phyloP scores from a whole-genome alignment of 2,329 filamentous ascomycete genomes.

The Fusarium sororula region DNA sequence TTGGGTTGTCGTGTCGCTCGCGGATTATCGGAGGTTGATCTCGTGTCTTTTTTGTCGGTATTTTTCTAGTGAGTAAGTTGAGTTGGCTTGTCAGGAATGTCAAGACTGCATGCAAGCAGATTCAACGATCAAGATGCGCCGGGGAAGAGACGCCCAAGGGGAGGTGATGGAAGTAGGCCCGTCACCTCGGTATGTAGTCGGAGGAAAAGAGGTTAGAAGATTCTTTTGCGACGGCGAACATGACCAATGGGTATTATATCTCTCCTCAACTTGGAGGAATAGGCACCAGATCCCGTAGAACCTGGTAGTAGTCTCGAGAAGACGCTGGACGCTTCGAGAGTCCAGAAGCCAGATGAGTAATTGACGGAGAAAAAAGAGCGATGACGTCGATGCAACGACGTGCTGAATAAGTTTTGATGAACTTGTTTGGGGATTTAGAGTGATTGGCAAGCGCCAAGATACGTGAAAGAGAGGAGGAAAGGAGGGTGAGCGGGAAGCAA shows the following conservation, averaged over 20 bases:
- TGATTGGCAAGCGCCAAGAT: constrained; percentile 54
- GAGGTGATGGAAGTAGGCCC: constrained; percentile 58
- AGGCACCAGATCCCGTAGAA: constrained; percentile 44
- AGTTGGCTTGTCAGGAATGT: constrained; percentile 23
- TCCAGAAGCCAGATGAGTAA: constrained; percentile 31
- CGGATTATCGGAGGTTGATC: constrained; percentile 5
- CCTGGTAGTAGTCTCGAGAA: constrained; percentile 41
- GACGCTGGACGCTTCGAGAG: constrained; percentile 43
- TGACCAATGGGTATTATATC: constrained; percentile 52
- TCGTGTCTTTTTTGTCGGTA: constrained; percentile 49
- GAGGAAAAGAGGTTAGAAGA: constrained; percentile 64
- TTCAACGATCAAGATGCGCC: constrained; percentile 36
- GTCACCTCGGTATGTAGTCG: constrained; percentile 72
- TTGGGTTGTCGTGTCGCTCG: constrained; percentile 17
- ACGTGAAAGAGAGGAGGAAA: constrained; percentile 43
- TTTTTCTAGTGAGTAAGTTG: constrained; percentile 30
- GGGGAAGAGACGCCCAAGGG: constrained; percentile 53
- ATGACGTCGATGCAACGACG: constrained; percentile 43
- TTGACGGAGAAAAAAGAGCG: constrained; percentile 32
- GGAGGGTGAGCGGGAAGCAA: constrained; percentile 43
- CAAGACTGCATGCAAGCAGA: constrained; percentile 37
- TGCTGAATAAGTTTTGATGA: constrained; percentile 30
- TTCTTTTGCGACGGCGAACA: constrained; percentile 66
- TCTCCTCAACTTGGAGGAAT: constrained; percentile 48
- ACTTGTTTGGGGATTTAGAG: constrained; percentile 27